Evolutionary conservation across 805 yeast species (phyloP).

Genomic region (Metschnikowia corniflorae): DNA sequence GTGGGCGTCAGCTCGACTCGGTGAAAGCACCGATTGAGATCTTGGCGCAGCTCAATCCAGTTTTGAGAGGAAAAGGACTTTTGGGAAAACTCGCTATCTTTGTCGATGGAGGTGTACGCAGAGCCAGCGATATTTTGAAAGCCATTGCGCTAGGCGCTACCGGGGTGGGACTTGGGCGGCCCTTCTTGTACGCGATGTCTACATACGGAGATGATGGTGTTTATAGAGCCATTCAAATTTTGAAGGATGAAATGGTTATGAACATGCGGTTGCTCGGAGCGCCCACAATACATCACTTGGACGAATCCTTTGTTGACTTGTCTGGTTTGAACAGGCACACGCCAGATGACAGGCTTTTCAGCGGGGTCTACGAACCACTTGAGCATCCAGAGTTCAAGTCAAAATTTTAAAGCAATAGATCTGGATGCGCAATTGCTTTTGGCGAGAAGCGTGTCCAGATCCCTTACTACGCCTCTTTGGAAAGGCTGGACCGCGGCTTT

Average conservation of each 20-base stretch:
- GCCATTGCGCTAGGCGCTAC: conserved; percentile 76
- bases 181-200: conserved; percentile 74
- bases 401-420: conserved; percentile 8
- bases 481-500: no score
- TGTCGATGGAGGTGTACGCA: conserved; percentile 73
- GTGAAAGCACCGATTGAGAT: conserved; percentile 61
- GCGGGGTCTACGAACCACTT: conserved; percentile 54
- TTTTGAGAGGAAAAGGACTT: conserved; percentile 38
- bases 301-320: conserved; percentile 59
- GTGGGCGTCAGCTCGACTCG: conserved; percentile 68
- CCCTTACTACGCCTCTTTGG: no score
- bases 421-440: no score
- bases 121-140: conserved; percentile 75
- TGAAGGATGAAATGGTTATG: conserved; percentile 58
- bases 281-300: conserved; percentile 43
- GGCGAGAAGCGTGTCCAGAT: no score
- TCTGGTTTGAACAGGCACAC: conserved; percentile 39
- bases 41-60: conserved; percentile 50
- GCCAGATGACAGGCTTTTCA: conserved; percentile 55
- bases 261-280: conserved; percentile 68
- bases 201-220: conserved; percentile 79
- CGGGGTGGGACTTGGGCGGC: conserved; percentile 74
- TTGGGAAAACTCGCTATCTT: conserved; percentile 56
- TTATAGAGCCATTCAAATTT: conserved; percentile 54
- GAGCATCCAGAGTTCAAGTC: conserved; percentile 48